A percentile compares a stretch with the other conserved stretches of the same genome.
Evolutionary conservation across 257 asterid species (phyloP).

Genomic region (Capsicum rhomboideum): DNA sequence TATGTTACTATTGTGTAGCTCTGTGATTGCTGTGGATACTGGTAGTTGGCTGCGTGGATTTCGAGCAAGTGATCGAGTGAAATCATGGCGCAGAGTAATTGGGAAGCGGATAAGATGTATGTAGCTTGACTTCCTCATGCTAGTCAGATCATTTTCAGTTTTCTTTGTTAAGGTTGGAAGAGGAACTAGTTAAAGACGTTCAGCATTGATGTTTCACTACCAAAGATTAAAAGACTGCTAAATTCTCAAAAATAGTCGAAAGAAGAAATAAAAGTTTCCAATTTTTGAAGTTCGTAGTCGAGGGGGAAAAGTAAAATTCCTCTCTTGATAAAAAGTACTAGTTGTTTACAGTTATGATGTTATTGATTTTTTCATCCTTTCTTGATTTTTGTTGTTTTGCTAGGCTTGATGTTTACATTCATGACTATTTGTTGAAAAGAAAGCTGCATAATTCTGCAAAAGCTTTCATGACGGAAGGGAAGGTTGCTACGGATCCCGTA

Average conservation of each 20-base stretch:
- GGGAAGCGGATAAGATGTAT: constrained; percentile 99
- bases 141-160: neutral
- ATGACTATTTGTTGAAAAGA: constrained; percentile 85
- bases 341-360: neutral
- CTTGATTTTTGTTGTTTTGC: neutral
- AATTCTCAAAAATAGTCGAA: neutral
- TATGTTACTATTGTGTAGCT: constrained; percentile 11
- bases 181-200: neutral
- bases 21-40: constrained; percentile 15
- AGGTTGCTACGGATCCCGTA: constrained; percentile 97
- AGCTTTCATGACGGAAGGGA: constrained; percentile 98
- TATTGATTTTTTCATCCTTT: neutral
- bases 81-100: constrained; percentile 93
- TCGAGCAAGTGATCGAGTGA: constrained; percentile 8
- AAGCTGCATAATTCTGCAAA: constrained; percentile 88
- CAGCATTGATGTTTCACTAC: neutral
- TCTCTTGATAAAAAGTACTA: neutral
- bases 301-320: neutral
- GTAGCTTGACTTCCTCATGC: neutral
- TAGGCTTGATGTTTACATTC: constrained; percentile 99
- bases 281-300: neutral
- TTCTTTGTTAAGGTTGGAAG: neutral
- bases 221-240: neutral
- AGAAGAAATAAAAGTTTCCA: neutral
- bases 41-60: constrained; percentile 5